These are phyloP conservation scores for Collybia nuda DNA, from an alignment of 768 basidiomycete species.

Conservation along the genomic window DNA sequence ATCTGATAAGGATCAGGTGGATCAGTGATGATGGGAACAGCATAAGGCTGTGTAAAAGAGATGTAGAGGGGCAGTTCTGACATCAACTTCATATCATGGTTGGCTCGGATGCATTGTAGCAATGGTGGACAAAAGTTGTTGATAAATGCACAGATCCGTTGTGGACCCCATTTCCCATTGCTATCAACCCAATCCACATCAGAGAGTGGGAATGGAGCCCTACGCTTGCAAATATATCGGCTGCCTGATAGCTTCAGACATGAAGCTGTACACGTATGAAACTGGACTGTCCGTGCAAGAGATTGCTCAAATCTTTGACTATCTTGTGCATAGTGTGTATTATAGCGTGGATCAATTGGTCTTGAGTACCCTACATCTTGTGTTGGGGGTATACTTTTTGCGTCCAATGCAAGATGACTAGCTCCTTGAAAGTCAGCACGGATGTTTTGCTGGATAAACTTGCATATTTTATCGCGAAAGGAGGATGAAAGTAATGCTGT, in stretches of 20 bases:
- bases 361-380: conserved; percentile 29
- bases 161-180: conserved; percentile 23
- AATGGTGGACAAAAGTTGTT: conserved; percentile 28
- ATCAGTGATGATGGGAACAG: no score
- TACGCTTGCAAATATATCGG: conserved; percentile 27
- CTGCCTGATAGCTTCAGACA: conserved; percentile 24
- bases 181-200: conserved; percentile 17
- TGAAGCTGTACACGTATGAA: conserved; percentile 26
- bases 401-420: neutral
- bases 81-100: conserved; percentile 43
- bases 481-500: conserved; percentile 15
- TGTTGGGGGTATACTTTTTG: conserved; percentile 22
- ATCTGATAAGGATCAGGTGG: no score
- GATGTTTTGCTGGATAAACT: conserved; percentile 30
- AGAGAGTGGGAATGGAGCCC: conserved; percentile 22
- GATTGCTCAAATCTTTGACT: conserved; percentile 17
- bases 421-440: conserved; percentile 24
- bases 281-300: conserved; percentile 23
- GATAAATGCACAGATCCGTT: conserved; percentile 19
- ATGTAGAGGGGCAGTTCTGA: no score
- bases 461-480: conserved; percentile 24
- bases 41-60: no score
- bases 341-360: conserved; percentile 25
- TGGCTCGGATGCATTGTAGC: conserved; percentile 24
- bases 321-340: conserved; percentile 15